Base-by-base conservation (phyloP, 2,329 filamentous ascomycete species). In the Dothistroma septosporum region DNA sequence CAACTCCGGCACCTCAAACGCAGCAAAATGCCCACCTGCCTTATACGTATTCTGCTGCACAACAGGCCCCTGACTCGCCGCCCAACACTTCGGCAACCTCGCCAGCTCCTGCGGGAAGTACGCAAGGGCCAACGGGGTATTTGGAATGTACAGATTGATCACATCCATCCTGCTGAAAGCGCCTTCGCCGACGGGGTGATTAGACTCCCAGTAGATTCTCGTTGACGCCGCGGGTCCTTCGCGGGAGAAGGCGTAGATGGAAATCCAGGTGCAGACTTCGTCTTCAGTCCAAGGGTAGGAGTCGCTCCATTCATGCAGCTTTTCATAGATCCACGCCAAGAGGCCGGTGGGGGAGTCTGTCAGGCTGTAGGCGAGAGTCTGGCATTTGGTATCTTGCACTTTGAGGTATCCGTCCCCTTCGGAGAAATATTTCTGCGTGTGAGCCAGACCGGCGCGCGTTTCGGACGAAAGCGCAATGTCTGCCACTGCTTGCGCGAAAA, bases 41-140 rank as follows among this genome's bases (percentile, higher is more conserved):
- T 60, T 50, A n/a, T 58, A 60, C 8, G 54, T 55, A 16, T n/a
- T 63, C 61, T 60, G 58, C 58, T 60, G 58, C 33, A 63, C 61
- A 9, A 63, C 47, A 1, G 57, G 57, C 19, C 58, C 58, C 24
- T 60, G 54, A 49, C 58, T 60, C 52, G 55, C 55, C 5, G 58
- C 61, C 58, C 61, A 60, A 11, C 58, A 60, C 31, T 63, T 60
- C 10, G 58, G 61, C 52, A 63, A 16, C 31, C 49, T 48, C 14
- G 58, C 55, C 33, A 63, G 19, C 46, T 63, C 61, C 50, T 57
- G 28, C 16, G 58, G 55, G 11, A 62, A 61, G 33, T 59, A 61
- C 9, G 60, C 60, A 6, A 58, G 21, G 16, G 56, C 60, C 16
- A 58, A 53, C 32, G 56, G 60, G 1, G 52, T 33, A 7, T 58